Evolutionary conservation across 441 rosid species (phyloP).

Genomic region (Oxalis stricta): DNA sequence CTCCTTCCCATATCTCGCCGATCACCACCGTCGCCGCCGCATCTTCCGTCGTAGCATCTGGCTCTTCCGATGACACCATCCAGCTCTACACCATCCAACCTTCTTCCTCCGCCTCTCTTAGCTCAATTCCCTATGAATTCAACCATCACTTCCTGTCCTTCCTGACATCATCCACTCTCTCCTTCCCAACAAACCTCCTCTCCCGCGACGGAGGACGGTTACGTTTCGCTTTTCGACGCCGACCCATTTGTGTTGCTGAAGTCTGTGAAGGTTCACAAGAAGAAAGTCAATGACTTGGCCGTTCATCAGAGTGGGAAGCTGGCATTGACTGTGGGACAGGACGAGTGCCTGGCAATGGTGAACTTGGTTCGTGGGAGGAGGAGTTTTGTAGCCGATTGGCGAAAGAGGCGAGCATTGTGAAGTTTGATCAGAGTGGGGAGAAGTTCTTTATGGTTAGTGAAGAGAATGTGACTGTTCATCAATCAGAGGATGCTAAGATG

Average conservation of each 20-base stretch:
- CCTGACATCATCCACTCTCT: slow-evolving; percentile 54
- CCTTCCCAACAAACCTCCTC: slow-evolving; percentile 76
- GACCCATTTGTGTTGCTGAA: slow-evolving; percentile 75
- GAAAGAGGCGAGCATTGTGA: slow-evolving; percentile 54
- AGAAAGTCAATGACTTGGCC: slow-evolving; percentile 52
- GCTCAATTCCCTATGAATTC: slow-evolving; percentile 17
- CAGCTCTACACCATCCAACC: slow-evolving; percentile 74
- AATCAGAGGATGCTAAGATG: slow-evolving; percentile 74
- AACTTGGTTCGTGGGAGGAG: slow-evolving; percentile 82
- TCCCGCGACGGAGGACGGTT: slow-evolving; percentile 75
- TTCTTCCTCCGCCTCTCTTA: slow-evolving; percentile 45
- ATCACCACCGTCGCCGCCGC: slow-evolving; percentile 63
- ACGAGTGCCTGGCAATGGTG: slow-evolving; percentile 72
- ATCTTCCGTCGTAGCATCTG: slow-evolving; percentile 75
- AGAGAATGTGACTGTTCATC: slow-evolving; percentile 54
- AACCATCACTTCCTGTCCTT: slow-evolving; percentile 63
- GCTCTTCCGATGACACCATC: slow-evolving; percentile 67
- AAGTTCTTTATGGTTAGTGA: slow-evolving; percentile 61
- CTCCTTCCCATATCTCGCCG: slow-evolving; percentile 66
- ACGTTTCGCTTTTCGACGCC: slow-evolving; percentile 63
- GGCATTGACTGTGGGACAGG: slow-evolving; percentile 66
- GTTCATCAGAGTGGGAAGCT: slow-evolving; percentile 77
- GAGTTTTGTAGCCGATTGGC: slow-evolving; percentile 61
- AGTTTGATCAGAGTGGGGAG: slow-evolving; percentile 48
- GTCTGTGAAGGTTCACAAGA: slow-evolving; percentile 52